Percentiles rank a stretch among this genome's conserved stretches.
Conservation (phyloP, 495 filamentous ascomycete genomes). For the Hyaloscypha variabilis region DNA sequence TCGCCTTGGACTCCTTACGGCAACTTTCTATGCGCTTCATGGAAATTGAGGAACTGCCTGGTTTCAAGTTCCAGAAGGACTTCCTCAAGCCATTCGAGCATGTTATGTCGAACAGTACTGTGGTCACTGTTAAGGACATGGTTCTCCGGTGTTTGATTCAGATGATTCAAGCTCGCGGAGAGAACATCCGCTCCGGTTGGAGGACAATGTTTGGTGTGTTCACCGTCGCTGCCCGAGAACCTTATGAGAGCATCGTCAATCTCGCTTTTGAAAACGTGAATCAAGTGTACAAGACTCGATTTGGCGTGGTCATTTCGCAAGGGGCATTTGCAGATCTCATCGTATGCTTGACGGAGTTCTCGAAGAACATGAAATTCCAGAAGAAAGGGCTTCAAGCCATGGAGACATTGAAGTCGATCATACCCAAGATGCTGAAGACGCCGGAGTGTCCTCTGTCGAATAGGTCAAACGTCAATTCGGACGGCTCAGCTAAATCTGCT, state of each 20-base stretch:
- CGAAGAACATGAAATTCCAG: constrained; percentile 96
- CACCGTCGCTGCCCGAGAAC: constrained; percentile 90
- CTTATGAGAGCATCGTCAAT: constrained; percentile 93
- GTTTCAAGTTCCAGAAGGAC: constrained; percentile 99
- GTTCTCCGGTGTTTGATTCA: constrained; percentile 95
- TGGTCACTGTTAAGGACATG: constrained; percentile 96
- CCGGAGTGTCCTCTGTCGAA: constrained; percentile 91
- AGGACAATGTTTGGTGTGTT: constrained; percentile 99
- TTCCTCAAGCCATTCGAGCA: constrained; percentile 98
- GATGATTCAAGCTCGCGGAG: constrained; percentile 95
- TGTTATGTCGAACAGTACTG: constrained; percentile 89
- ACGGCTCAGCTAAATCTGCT: constrained; percentile 32
- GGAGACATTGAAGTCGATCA: constrained; percentile 87
- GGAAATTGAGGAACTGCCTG: constrained; percentile 95
- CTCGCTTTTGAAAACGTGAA: constrained; percentile 95
- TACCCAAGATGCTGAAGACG: constrained; percentile 91
- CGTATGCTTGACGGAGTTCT: constrained; percentile 96
- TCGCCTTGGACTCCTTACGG: constrained; percentile 90
- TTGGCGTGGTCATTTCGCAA: constrained; percentile 94
- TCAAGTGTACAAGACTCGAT: constrained; percentile 97
- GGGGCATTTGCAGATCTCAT: constrained; percentile 96
- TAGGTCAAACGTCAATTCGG: constrained; percentile 39
- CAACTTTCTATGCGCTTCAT: constrained; percentile 98
- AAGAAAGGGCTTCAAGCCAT: constrained; percentile 98
- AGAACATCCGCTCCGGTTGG: constrained; percentile 97